Percentiles rank a stretch among this genome's conserved stretches.
Conservation (phyloP, 2,329 filamentous ascomycete species). For the Rutstroemia sp. region DNA sequence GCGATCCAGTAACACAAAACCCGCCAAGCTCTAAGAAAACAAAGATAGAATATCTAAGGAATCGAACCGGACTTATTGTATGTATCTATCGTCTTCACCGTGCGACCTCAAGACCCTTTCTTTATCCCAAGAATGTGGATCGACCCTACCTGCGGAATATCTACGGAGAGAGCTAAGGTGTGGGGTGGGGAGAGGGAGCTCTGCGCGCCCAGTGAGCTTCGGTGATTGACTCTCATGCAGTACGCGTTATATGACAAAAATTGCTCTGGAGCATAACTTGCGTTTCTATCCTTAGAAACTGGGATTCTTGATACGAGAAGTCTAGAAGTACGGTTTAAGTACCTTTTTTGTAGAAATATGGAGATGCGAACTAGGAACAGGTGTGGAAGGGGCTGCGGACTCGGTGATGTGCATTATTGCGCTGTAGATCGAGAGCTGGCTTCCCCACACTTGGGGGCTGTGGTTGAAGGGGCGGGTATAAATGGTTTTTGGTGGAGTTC, state of each 20-base stretch:
- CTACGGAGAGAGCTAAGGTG: background rate
- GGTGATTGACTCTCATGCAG: too few species aligned
- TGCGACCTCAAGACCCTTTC: background rate
- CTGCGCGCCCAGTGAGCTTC: too few species aligned
- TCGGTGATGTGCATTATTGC: background rate
- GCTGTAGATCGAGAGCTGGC: too few species aligned
- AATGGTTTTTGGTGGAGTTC: too few species aligned
- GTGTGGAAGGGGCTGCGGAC: background rate
- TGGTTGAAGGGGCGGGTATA: background rate
- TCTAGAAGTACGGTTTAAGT: background rate
- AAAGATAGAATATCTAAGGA: too few species aligned
- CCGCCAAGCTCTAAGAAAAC: too few species aligned
- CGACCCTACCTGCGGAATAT: background rate
- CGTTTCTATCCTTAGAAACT: too few species aligned
- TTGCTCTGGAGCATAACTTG: background rate
- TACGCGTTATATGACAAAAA: background rate
- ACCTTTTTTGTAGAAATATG: background rate
- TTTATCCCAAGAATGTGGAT: constrained; percentile 6
- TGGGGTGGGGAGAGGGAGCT: background rate
- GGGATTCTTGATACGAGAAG: background rate
- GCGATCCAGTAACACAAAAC: too few species aligned
- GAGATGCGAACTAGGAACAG: background rate
- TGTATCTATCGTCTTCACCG: too few species aligned
- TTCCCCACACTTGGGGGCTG: background rate
- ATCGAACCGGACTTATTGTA: too few species aligned